Evolutionary conservation across 371 early-diverging fungal species (phyloP).

Genomic region (Zychaea mexicana): DNA sequence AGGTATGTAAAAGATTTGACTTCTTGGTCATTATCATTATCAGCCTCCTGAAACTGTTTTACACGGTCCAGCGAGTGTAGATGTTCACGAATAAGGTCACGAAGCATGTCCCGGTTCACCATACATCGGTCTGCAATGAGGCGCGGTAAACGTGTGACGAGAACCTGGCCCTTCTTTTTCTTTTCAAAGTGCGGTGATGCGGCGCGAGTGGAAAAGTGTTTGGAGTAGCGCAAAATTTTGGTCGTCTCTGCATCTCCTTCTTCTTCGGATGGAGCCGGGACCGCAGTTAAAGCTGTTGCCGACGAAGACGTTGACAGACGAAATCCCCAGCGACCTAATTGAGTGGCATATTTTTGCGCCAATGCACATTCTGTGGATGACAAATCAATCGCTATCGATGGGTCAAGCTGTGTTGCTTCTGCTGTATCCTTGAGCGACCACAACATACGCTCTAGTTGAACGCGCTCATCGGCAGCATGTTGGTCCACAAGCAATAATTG

Average conservation of each 20-base stretch:
- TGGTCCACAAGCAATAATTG: slow-evolving; percentile 74
- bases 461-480: slow-evolving; percentile 87
- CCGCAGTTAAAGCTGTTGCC: neutral
- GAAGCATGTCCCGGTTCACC: slow-evolving; percentile 45
- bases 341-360: slow-evolving; percentile 22
- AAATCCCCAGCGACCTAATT: slow-evolving; percentile 66
- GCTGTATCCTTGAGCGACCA: slow-evolving; percentile 10
- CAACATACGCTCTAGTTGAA: slow-evolving; percentile 66
- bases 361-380: slow-evolving; percentile 37
- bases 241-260: neutral
- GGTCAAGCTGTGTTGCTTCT: slow-evolving; percentile 51
- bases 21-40: slow-evolving; percentile 1
- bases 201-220: slow-evolving; percentile 30
- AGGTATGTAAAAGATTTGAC: slow-evolving; percentile 5
- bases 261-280: neutral
- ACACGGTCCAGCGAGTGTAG: slow-evolving; percentile 30
- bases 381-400: slow-evolving; percentile 49
- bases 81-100: slow-evolving; percentile 56
- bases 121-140: slow-evolving; percentile 67
- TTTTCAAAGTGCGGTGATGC: slow-evolving; percentile 22
- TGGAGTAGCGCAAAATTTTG: slow-evolving; percentile 16
- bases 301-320: slow-evolving; percentile 14
- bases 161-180: neutral
- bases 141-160: slow-evolving; percentile 44
- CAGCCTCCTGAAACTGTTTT: slow-evolving; percentile 3